Base-by-base conservation (phyloP, 1,139 yeast species). In the Blastobotrys apis region DNA sequence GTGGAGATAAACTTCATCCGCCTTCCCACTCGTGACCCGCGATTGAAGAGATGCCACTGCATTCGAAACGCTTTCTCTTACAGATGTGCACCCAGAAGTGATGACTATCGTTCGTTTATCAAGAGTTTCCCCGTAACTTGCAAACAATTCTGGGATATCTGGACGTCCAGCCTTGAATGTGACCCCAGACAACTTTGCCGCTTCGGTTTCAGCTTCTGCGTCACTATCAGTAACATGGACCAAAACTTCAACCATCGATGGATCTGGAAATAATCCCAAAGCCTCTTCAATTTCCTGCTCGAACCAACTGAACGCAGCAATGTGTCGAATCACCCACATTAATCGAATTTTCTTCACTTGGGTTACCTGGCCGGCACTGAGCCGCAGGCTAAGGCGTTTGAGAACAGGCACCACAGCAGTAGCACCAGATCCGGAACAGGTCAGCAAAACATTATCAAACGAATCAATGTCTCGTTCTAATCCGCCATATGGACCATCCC, bases 401-500 rank as follows among this genome's bases (percentile, higher is more conserved):
- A 77, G 65, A 49, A 73, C 74, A 3, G 84, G 79, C 16, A 77
- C 51, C 1, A 74, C 67, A 0, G 79, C 80, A 1, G 82, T 69
- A 6, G 78, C 70, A 34, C 84, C 85, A 43, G 78, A 71, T 0
- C 85, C 60, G 32, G 55, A 48, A 21, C 50, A 47, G 3, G 50
- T 34, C 79, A 15, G 76, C 62, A 33, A 57, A 1, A 75, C 67
- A 38, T 72, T 69, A 44, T 77, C 78, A 57, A 80, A 80, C 1
- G 78, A 60, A 30, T 67, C 57, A 6, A 69, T 60, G 50, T 77
- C 76, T 53, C 85, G 67, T 12, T 68, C 59, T 38, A 75, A 56
- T 0, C 84, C 84, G 8, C 85, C 85, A 52, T 78, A 80, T 2
- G 85, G 82, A 2, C 85, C 85, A 57, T 80, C 85, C 38, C 80